Evolutionary conservation across 2,329 filamentous ascomycete genomes (phyloP).

Genomic region (Knoxdaviesia capensis): DNA sequence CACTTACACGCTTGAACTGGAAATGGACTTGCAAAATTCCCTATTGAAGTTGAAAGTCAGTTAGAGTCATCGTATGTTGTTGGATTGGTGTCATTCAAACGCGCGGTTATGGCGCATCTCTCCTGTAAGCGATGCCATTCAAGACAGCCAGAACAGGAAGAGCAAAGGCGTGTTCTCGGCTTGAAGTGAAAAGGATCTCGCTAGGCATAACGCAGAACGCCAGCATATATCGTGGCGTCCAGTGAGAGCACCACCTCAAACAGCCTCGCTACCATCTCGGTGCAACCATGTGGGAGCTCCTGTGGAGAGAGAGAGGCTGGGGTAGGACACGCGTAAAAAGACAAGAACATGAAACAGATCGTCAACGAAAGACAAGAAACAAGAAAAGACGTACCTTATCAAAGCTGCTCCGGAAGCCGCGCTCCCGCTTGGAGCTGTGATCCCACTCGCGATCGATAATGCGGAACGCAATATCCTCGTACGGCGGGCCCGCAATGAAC

Average conservation of each 20-base stretch:
- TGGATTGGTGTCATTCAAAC: no score
- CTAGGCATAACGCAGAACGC: no score
- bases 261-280: no score
- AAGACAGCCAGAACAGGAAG: slow-evolving; percentile 4
- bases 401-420: slow-evolving; percentile 90
- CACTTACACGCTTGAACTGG: slow-evolving; percentile 83
- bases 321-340: slow-evolving; percentile 1
- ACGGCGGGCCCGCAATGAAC: slow-evolving; percentile 87
- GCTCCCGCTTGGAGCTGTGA: slow-evolving; percentile 85
- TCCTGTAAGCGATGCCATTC: no score
- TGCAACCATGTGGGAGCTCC: background rate
- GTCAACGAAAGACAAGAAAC: background rate
- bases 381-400: slow-evolving; percentile 54
- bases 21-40: slow-evolving; percentile 94
- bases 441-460: slow-evolving; percentile 99
- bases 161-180: no score
- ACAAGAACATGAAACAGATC: slow-evolving; percentile 2
- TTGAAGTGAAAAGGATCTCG: no score
- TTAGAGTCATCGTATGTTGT: no score
- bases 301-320: slow-evolving; percentile 5
- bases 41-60: slow-evolving; percentile 20
- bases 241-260: no score
- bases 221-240: no score
- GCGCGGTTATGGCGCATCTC: no score
- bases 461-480: slow-evolving; percentile 90